Base-by-base conservation (phyloP, 1,284 basidiomycete genomes). In the Apiotrichum sp. region DNA sequence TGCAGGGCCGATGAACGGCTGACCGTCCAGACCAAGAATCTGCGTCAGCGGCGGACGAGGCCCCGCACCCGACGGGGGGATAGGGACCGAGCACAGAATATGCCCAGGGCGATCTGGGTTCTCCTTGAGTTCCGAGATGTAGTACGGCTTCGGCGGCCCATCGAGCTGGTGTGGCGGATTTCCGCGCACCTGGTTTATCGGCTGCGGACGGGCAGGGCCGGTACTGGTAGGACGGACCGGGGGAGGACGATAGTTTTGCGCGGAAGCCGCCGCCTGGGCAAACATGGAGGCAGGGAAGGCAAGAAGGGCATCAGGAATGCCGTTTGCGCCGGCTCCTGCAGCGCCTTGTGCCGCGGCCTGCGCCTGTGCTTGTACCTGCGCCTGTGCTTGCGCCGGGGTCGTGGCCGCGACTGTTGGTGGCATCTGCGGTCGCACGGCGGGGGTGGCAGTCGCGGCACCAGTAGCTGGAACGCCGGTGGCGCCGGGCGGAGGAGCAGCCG, bases 1-100 rank as follows among this genome's bases (percentile, higher is more conserved):
- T 13, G 69, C 64, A 0, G 75, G 75, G 10, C 75, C 75, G 47
- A 75, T 73, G 61, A 77, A 77, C 16, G 67, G 65, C 54, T 70
- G 60, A 4, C 73, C 75, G 55, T 77, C 75, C 4, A 75, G 62
- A 35, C 75, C 75, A 3, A 74, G 65, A 7, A 75, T 62, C 6
- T 72, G 68, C 14, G 65, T 66, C 5, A 71, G 74, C 4, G 72
- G 70, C 14, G 71, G 69, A 33, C 73, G 67, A 13, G 70, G 73
- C 14, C 69, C 73, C 40, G 71, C 72, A 42, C 70, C 74, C 8
- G 69, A 74, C 9, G 72, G 71, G 3, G 74, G 72, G 14, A 74
- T 72, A 31, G 75, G 71, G 9, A 74, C 72, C 38, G 69, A 68
- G 59, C 73, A 69, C 35, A 74, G 64, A 51, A 74, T 72, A 55